These are phyloP conservation scores for Phellinidium pouzarii DNA, from an alignment of 1,284 basidiomycete genomes.

Conservation along the genomic window DNA sequence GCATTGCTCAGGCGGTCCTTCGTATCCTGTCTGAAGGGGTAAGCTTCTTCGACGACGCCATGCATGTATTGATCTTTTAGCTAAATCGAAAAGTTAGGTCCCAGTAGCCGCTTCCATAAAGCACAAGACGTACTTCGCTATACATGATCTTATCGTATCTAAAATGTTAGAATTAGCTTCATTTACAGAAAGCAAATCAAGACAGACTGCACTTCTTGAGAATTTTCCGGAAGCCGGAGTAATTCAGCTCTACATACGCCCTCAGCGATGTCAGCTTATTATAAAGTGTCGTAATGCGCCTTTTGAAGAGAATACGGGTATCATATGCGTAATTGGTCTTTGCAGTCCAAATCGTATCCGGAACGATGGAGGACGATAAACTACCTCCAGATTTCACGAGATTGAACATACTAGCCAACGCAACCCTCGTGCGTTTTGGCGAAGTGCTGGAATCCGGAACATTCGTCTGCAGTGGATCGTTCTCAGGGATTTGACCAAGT, in stretches of 20 bases:
- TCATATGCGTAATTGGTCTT: conserved; percentile 84
- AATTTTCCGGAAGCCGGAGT: conserved; percentile 94
- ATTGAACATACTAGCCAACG: conserved; percentile 42
- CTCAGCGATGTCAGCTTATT: conserved; percentile 78
- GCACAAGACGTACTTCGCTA: conserved; percentile 45
- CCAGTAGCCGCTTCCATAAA: neutral
- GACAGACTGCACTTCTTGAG: conserved; percentile 75
- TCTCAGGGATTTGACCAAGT: conserved; percentile 26
- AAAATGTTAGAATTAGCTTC: neutral
- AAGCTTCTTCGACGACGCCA: conserved; percentile 60
- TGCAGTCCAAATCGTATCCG: conserved; percentile 72
- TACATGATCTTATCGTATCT: conserved; percentile 95
- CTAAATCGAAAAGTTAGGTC: conserved; percentile 27
- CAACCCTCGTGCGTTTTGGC: conserved; percentile 34
- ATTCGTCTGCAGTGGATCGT: conserved; percentile 16
- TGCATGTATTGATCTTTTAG: conserved; percentile 83
- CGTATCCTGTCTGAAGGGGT: conserved; percentile 62
- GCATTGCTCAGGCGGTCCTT: conserved; percentile 62
- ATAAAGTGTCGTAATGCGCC: conserved; percentile 84
- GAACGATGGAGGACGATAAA: conserved; percentile 34
- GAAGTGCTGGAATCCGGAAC: conserved; percentile 30
- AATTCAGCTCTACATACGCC: conserved; percentile 93
- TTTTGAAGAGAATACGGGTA: conserved; percentile 85
- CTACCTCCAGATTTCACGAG: conserved; percentile 40
- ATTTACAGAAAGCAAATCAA: conserved; percentile 6